Evolutionary conservation across 106 monocot species (phyloP), one percentile per base, ranked within the genome.

Genomic region (Dendrobium chrysotoxum): DNA sequence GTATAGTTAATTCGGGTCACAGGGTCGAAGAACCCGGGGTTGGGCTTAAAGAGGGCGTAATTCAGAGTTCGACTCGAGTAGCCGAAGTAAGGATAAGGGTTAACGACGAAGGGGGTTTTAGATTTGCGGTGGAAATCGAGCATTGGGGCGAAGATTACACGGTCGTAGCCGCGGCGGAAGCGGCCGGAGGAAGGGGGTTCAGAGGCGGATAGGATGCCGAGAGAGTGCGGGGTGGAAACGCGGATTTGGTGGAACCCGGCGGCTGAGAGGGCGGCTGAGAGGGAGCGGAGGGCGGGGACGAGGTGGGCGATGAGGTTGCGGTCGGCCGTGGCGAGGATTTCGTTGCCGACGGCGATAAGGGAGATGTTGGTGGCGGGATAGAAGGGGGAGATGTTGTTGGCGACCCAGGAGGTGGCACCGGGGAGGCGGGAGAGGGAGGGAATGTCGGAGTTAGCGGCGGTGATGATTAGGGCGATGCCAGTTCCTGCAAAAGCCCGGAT

Each of bases 181-280:
- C 80, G 85, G 28, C 89, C 95, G n/a, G 83, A 8, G 39, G 95
- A 93, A 0, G 98, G 95, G 7, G 88, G 89, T 50, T 85, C 86
- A 20, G 95, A 90, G 50, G 85, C 70, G 44, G 86, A 74, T 30
- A 99, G 85, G 57, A 95, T 95, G 31, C 87, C 88, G 50, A 98
- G 89, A 41, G 88, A 91, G 81, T 95, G 98, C 1, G 95, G 92
- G 0, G 98, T 95, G 45, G 98, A 93, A 68, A 99, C 98, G 7
- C 91, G 86, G 78, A 99, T 85, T 25, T 76, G 46, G 28, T 40
- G 28, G 85, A 88, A 79, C 5, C 68, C 46, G 20, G 77, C 38
- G 25, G 39, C 86, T 70, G 28, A 38, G 18, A 99, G 92, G 5
- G 98, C 94, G 17, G 84, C 50, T 84, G 79, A 70, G 78, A 99